These are phyloP conservation scores for Patellaria atrata DNA, from an alignment of 495 filamentous ascomycete genomes.

Conservation along the genomic window DNA sequence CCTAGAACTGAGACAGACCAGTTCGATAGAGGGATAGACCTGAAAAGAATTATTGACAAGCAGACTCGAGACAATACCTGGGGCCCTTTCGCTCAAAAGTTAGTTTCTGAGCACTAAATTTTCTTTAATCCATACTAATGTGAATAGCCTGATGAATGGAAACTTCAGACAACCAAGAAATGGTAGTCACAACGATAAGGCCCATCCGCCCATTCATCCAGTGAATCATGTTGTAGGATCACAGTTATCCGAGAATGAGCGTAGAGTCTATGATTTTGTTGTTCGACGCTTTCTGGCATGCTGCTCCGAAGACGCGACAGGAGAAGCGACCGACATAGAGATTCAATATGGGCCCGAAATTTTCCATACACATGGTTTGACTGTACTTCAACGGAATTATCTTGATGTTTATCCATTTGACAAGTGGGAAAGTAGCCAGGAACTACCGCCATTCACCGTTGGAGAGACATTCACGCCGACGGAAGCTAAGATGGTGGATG, in stretches of 20 bases:
- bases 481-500: constrained; percentile 77
- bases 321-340: constrained; percentile 68
- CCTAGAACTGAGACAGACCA: constrained; percentile 94
- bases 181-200: constrained; percentile 84
- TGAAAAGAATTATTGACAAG: constrained; percentile 66
- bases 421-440: constrained; percentile 77
- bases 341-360: constrained; percentile 70
- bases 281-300: constrained; percentile 90
- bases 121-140: background rate
- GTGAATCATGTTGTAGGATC: constrained; percentile 57
- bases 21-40: constrained; percentile 81
- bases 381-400: constrained; percentile 83
- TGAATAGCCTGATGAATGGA: constrained; percentile 52
- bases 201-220: constrained; percentile 93
- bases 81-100: constrained; percentile 68
- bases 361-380: constrained; percentile 66
- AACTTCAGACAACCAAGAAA: constrained; percentile 67
- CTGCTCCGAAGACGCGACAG: constrained; percentile 87
- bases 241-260: constrained; percentile 44
- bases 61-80: constrained; percentile 61
- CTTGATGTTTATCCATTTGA: constrained; percentile 94
- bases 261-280: constrained; percentile 82
- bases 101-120: constrained; percentile 2
- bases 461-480: constrained; percentile 77
- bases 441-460: constrained; percentile 61